Conservation (phyloP, 2,329 filamentous ascomycete genomes). For the Aspergillus carbonarius region DNA sequence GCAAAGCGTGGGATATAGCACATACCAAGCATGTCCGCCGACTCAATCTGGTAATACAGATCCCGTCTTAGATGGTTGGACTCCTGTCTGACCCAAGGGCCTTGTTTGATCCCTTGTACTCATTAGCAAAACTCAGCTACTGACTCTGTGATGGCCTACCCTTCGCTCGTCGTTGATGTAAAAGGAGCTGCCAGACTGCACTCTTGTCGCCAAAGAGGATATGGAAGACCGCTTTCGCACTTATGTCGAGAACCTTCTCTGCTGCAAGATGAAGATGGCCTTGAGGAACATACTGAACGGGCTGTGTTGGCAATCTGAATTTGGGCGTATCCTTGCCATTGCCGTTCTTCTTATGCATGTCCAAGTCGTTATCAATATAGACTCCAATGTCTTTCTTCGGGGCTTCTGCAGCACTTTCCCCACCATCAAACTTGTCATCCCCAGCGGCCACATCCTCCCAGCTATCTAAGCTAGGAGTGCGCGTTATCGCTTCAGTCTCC, state of each 20-base stretch:
- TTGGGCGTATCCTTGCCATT: conserved; percentile 59
- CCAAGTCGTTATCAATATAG: conserved; percentile 62
- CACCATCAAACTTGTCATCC: conserved; percentile 56
- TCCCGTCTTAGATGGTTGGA: conserved; percentile 71
- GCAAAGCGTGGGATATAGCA: not conserved
- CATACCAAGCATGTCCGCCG: conserved; percentile 64
- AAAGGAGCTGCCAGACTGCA: conserved; percentile 86
- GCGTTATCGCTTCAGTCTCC: conserved; percentile 60
- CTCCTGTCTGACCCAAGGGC: conserved; percentile 75
- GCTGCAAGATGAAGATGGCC: conserved; percentile 74
- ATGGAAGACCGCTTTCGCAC: conserved; percentile 91
- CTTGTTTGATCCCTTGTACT: conserved; percentile 69
- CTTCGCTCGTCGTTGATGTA: conserved; percentile 76
- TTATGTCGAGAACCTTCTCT: conserved; percentile 83
- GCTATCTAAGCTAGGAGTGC: conserved; percentile 76
- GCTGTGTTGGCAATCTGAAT: conserved; percentile 76
- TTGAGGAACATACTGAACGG: conserved; percentile 79
- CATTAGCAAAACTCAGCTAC: conserved; percentile 15
- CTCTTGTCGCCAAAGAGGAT: conserved; percentile 96
- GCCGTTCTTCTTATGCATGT: conserved; percentile 43
- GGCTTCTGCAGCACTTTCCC: conserved; percentile 37
- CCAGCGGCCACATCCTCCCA: conserved; percentile 79
- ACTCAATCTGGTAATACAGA: conserved; percentile 76
- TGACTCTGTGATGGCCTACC: conserved; percentile 33
- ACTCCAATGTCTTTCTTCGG: conserved; percentile 56